A percentile compares a stretch with the other conserved stretches of the same genome.
phyloP scores from a whole-genome alignment of 1,284 basidiomycete species.

The Caloboletus firmus region DNA sequence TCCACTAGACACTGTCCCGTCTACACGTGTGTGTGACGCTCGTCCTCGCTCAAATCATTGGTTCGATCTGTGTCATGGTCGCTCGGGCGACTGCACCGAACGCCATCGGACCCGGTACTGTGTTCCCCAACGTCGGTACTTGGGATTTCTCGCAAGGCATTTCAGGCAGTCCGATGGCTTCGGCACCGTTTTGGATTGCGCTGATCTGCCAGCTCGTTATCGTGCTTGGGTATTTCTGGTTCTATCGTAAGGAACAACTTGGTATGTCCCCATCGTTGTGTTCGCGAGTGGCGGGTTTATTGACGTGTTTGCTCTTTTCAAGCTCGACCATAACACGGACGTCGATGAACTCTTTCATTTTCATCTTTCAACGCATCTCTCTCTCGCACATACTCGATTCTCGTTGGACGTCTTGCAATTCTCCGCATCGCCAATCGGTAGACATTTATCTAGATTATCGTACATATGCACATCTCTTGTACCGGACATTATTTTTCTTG shows the following conservation, averaged over 20 bases:
- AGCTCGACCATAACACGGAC: constrained; percentile 11
- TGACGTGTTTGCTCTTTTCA: not conserved
- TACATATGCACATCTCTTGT: not conserved
- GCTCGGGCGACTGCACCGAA: constrained; percentile 86
- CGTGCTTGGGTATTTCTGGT: constrained; percentile 91
- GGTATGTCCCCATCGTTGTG: constrained; percentile 39
- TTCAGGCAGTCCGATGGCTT: constrained; percentile 73
- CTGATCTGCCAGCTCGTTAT: constrained; percentile 79
- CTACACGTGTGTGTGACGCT: constrained; percentile 91
- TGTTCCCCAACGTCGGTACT: constrained; percentile 88
- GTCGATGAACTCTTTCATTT: too few relatives aligned
- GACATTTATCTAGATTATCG: not conserved
- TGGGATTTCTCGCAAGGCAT: constrained; percentile 80
- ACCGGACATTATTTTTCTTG: not conserved
- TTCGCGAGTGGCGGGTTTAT: too few relatives aligned
- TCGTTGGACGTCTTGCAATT: not conserved
- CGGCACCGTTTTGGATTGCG: constrained; percentile 86
- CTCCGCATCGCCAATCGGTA: not conserved
- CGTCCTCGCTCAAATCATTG: constrained; percentile 82
- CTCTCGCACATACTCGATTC: not conserved
- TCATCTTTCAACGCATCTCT: too few relatives aligned
- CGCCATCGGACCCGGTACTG: constrained; percentile 77
- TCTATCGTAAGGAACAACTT: constrained; percentile 88
- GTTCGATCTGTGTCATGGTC: constrained; percentile 80
- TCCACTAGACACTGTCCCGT: constrained; percentile 73